Base-by-base conservation (phyloP, 768 basidiomycete genomes). In the Cyathus striatus region DNA sequence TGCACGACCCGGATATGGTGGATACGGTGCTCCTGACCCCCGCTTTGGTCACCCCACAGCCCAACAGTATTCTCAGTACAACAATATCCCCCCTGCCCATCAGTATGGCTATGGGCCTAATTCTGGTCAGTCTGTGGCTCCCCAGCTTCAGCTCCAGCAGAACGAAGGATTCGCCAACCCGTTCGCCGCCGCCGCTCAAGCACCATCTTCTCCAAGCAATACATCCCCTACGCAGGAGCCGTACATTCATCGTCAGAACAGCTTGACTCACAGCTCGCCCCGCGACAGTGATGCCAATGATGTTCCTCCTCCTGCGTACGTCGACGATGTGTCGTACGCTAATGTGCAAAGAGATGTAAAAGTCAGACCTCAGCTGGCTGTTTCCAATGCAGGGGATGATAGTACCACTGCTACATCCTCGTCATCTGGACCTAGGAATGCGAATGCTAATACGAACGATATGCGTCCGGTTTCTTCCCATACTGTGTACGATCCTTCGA, bases 261-360 rank as follows among this genome's bases (percentile, higher is more conserved):
- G 49, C 37, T 46, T 49, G 42, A 41, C 49, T n/a, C n/a, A n/a
- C n/a, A n/a, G n/a, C n/a, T n/a, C n/a, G n/a, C n/a, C n/a, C n/a
- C n/a, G n/a, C n/a, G n/a, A n/a, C n/a, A n/a, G n/a, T n/a, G n/a
- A n/a, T n/a, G n/a, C n/a, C n/a, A n/a, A n/a, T 16, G 41, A 50
- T 23, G 47, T 38, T 16, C 50, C 57, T 6, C 59, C 59, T 3
- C 59, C 59, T 30, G 59, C 59, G 16, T 58, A 61, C 38, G 39
- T 39, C 18, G 53, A 51, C 16, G 45, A 48, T 23, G 54, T 50
- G 7, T 46, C 47, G 26, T 51, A 49, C n/a, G 45, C 42, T 3
- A 48, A 50, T 17, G 36, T 54, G 32, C 41, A 46, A 45, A 43
- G 51, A 25, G 59, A 57, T 44, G 50, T 51, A 27, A 61, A 61